Percentiles rank a stretch among this genome's conserved stretches.
Conservation (phyloP, 2,329 filamentous ascomycete genomes). For the Fusarium domesticum region DNA sequence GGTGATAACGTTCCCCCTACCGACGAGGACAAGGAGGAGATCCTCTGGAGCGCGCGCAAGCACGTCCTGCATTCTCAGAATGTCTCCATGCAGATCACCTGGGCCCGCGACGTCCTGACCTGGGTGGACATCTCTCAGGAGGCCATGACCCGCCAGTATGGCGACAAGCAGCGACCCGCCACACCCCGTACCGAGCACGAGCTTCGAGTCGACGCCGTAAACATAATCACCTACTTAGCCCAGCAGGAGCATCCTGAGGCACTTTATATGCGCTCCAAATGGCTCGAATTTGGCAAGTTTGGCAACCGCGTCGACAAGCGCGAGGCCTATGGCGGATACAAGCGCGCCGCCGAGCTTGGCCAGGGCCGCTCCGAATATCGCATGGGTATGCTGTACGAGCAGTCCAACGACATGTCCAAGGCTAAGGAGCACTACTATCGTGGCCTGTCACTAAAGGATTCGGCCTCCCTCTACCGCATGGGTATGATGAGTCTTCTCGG, state of each 20-base stretch:
- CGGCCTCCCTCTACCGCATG: slow-evolving; percentile 79
- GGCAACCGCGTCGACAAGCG: slow-evolving; percentile 88
- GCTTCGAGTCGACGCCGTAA: slow-evolving; percentile 81
- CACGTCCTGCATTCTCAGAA: slow-evolving; percentile 90
- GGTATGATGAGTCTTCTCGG: slow-evolving; percentile 98
- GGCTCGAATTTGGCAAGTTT: slow-evolving; percentile 97
- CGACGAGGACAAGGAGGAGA: slow-evolving; percentile 90
- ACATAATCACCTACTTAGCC: slow-evolving; percentile 85
- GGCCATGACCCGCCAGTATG: slow-evolving; percentile 64
- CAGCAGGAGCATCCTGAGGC: slow-evolving; percentile 92
- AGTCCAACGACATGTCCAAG: slow-evolving; percentile 86
- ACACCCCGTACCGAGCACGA: slow-evolving; percentile 90
- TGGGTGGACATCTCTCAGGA: slow-evolving; percentile 85
- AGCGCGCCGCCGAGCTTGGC: slow-evolving; percentile 78
- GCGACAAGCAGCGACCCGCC: slow-evolving; percentile 56
- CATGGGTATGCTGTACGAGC: slow-evolving; percentile 98
- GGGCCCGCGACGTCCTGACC: slow-evolving; percentile 88
- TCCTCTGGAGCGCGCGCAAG: slow-evolving; percentile 77
- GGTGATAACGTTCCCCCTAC: slow-evolving; percentile 89
- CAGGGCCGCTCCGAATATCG: slow-evolving; percentile 90
- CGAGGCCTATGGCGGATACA: slow-evolving; percentile 86
- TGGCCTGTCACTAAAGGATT: slow-evolving; percentile 77
- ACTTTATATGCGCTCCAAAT: slow-evolving; percentile 91
- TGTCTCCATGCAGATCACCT: slow-evolving; percentile 92
- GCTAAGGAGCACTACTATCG: slow-evolving; percentile 87